phyloP scores from a whole-genome alignment of 768 basidiomycete genomes.

The Auricularia auricula-judae region DNA sequence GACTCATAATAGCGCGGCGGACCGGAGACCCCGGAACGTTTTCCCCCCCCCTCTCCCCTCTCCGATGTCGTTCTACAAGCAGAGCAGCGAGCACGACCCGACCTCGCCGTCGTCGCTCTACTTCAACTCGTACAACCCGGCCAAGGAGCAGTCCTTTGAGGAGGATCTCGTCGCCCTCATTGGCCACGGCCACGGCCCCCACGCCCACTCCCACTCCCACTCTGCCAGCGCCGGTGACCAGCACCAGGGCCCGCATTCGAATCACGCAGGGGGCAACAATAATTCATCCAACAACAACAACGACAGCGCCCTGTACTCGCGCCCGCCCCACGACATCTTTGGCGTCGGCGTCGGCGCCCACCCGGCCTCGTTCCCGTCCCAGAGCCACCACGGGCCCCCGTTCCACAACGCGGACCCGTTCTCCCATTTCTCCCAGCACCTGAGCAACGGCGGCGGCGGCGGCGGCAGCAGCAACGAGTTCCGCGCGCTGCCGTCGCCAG shows the following conservation, averaged over 20 bases:
- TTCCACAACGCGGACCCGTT: neutral
- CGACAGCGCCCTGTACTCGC: constrained; percentile 28
- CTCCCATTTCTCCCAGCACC: neutral
- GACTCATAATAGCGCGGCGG: neutral
- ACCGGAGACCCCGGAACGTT: neutral
- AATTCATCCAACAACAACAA: no score
- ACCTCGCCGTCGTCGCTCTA: neutral
- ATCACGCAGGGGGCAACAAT: constrained; percentile 3
- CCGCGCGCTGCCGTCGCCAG: constrained; percentile 19
- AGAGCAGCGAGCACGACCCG: neutral
- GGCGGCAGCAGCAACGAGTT: constrained; percentile 12
- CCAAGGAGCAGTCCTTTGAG: constrained; percentile 23
- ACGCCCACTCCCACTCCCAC: constrained; percentile 22
- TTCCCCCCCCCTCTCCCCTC: neutral
- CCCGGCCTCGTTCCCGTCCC: constrained; percentile 21
- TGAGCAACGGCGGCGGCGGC: constrained; percentile 5
- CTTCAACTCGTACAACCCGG: neutral
- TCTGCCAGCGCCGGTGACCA: constrained; percentile 24
- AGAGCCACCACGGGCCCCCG: neutral
- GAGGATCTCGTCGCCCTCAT: constrained; percentile 62
- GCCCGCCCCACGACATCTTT: constrained; percentile 44
- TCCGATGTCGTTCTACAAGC: neutral
- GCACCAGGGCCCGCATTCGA: constrained; percentile 16
- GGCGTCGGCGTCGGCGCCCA: constrained; percentile 43
- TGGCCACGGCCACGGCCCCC: constrained; percentile 20